Evolutionary conservation across 257 asterid genomes (phyloP).

Genomic region (Solanum lignicaule): DNA sequence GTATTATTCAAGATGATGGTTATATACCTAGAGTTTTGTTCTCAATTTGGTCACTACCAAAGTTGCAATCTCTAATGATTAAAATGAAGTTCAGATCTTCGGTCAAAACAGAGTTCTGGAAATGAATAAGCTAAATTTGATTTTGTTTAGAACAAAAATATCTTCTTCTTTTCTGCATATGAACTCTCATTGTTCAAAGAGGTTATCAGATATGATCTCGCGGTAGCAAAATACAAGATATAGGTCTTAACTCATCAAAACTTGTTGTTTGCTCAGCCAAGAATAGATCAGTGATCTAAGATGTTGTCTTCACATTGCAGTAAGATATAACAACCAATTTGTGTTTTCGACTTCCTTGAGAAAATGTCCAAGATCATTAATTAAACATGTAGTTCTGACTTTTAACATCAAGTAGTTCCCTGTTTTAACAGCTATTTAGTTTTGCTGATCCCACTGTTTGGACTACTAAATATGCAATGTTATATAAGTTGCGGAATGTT

Average conservation of each 20-base stretch:
- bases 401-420: background rate
- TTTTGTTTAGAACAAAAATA: background rate
- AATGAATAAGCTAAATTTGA: background rate
- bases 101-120: background rate
- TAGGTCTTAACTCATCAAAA: background rate
- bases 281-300: background rate
- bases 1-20: background rate
- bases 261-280: background rate
- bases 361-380: no score
- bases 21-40: background rate
- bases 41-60: background rate
- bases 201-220: background rate
- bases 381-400: no score
- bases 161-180: background rate
- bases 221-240: background rate
- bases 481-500: background rate
- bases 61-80: background rate
- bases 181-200: background rate
- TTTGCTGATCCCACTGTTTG: background rate
- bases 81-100: background rate
- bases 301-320: background rate
- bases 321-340: no score
- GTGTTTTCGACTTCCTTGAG: no score
- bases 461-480: background rate
- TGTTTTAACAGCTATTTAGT: background rate